Percentiles rank a stretch among this genome's conserved stretches.
These are phyloP conservation scores for Adansonia gregorii DNA, from an alignment of 441 rosid genomes.

Conservation along the genomic window DNA sequence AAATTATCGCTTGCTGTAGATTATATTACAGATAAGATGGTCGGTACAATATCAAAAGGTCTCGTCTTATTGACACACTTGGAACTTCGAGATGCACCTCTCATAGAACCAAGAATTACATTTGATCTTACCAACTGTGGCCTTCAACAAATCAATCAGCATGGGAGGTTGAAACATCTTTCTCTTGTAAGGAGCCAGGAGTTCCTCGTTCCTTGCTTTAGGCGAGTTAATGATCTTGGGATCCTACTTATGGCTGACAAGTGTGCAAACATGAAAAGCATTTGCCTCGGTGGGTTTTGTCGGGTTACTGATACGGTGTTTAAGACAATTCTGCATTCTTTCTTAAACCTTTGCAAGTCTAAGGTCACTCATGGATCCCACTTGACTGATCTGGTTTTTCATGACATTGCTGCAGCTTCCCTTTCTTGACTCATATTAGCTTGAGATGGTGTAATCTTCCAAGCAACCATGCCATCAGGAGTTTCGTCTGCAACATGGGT, in stretches of 20 bases:
- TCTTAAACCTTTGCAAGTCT: constrained; percentile 69
- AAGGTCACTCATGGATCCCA: constrained; percentile 68
- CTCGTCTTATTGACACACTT: constrained; percentile 67
- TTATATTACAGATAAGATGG: constrained; percentile 72
- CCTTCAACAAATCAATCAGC: constrained; percentile 78
- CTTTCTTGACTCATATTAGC: constrained; percentile 74
- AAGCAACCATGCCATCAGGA: constrained; percentile 62
- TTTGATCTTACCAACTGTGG: constrained; percentile 85
- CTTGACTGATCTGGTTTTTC: constrained; percentile 82
- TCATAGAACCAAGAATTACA: constrained; percentile 63
- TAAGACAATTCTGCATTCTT: constrained; percentile 77
- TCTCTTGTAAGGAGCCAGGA: constrained; percentile 86
- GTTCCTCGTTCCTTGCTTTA: constrained; percentile 61
- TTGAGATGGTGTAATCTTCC: constrained; percentile 84
- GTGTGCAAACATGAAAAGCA: constrained; percentile 65
- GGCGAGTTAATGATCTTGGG: constrained; percentile 88
- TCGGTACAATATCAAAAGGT: constrained; percentile 68
- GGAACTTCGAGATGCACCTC: constrained; percentile 87
- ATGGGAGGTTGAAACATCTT: constrained; percentile 78
- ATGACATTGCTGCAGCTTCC: constrained; percentile 78
- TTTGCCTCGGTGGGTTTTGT: constrained; percentile 81
- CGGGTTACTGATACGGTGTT: constrained; percentile 88
- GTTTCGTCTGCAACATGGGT: constrained; percentile 54
- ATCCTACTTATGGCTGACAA: constrained; percentile 88
- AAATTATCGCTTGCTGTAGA: constrained; percentile 76